These are phyloP conservation scores for Rhynchosporium graminicola DNA, from an alignment of 2,329 filamentous ascomycete species.

Conservation along the genomic window DNA sequence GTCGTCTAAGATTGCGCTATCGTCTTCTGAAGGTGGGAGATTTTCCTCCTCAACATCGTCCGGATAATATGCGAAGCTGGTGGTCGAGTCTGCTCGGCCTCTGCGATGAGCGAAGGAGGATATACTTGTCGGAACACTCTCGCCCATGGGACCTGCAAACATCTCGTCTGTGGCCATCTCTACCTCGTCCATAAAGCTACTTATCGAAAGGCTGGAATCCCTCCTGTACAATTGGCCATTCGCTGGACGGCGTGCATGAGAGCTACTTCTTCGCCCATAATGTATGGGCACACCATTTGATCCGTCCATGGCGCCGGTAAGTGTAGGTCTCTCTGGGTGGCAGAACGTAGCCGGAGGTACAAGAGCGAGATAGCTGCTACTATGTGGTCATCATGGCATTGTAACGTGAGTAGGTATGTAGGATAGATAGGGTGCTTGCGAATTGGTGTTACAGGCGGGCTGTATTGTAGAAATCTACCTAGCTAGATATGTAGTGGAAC, in stretches of 20 bases:
- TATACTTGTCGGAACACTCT: slow-evolving; percentile 91
- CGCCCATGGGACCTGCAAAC: slow-evolving; percentile 89
- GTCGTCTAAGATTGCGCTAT: slow-evolving; percentile 44
- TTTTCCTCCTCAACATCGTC: slow-evolving; percentile 61
- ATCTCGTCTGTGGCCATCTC: slow-evolving; percentile 98
- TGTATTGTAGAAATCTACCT: too few relatives aligned
- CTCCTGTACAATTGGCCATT: slow-evolving; percentile 58
- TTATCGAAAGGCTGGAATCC: slow-evolving; percentile 69
- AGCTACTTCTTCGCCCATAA: slow-evolving; percentile 38
- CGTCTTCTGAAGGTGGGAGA: slow-evolving; percentile 42
- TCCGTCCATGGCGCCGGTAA: slow-evolving; percentile 32
- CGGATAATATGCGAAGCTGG: slow-evolving; percentile 89
- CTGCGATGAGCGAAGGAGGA: slow-evolving; percentile 90
- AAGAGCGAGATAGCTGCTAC: background rate
- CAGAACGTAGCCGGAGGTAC: background rate
- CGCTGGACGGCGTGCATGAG: slow-evolving; percentile 34
- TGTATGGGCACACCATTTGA: slow-evolving; percentile 34
- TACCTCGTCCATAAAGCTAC: slow-evolving; percentile 90
- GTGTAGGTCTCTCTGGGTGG: slow-evolving; percentile 20
- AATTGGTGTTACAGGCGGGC: too few relatives aligned
- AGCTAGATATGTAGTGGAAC: too few relatives aligned
- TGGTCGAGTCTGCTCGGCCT: slow-evolving; percentile 75
- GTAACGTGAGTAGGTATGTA: too few relatives aligned
- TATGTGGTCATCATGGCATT: background rate
- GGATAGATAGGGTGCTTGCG: too few relatives aligned